phyloP scores from a whole-genome alignment of 1,139 yeast genomes.

The Scheffersomyces illinoinensis region DNA sequence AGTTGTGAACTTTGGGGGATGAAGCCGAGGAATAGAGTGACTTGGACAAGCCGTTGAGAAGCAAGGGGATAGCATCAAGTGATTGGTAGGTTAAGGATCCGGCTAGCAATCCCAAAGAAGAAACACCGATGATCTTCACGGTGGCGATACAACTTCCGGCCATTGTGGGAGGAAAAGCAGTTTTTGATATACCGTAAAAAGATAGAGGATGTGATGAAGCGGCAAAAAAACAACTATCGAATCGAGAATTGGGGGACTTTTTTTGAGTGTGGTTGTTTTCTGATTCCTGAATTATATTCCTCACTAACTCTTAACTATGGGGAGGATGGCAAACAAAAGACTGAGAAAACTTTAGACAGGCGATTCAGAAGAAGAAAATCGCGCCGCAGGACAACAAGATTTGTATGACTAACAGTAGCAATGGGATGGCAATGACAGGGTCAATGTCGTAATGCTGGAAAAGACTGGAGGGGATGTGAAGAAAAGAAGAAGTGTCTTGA shows the following conservation, averaged over 20 bases:
- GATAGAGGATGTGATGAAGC: not conserved
- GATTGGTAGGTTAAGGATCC: slow-evolving; percentile 42
- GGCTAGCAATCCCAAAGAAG: slow-evolving; percentile 53
- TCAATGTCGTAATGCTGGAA: not conserved
- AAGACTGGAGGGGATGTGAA: not conserved
- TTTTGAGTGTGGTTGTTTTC: not conserved
- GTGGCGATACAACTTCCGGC: slow-evolving; percentile 49
- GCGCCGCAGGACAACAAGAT: not conserved
- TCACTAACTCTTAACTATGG: not conserved
- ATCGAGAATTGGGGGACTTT: not conserved
- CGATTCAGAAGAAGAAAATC: not conserved
- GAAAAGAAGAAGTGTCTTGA: not conserved
- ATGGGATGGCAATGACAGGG: not conserved
- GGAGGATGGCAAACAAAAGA: not conserved
- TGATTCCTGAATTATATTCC: not conserved
- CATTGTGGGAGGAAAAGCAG: not conserved
- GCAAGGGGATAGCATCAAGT: slow-evolving; percentile 32
- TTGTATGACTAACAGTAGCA: not conserved
- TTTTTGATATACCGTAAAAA: not conserved
- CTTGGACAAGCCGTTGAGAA: slow-evolving; percentile 29
- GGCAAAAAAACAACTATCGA: not conserved
- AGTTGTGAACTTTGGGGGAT: slow-evolving; percentile 3
- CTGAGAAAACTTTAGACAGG: not conserved
- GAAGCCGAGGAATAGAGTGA: slow-evolving; percentile 5
- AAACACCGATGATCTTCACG: slow-evolving; percentile 51